Evolutionary conservation across 345 rosid genomes (phyloP).

Genomic region (Hevea brasiliensis): DNA sequence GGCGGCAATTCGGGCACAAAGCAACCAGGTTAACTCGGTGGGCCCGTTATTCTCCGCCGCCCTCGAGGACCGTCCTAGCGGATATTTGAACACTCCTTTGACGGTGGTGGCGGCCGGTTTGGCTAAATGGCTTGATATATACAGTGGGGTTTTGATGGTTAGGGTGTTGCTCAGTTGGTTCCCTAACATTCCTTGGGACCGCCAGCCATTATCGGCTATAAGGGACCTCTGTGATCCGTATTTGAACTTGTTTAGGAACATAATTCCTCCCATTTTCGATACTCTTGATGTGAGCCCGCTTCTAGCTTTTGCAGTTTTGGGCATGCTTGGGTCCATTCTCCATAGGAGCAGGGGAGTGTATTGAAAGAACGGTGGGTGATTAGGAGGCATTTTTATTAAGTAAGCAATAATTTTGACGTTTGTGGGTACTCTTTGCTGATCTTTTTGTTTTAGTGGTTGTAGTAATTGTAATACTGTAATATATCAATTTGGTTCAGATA

Average conservation of each 20-base stretch:
- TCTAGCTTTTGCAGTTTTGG: constrained; percentile 77
- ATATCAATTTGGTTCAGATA: constrained; percentile 3
- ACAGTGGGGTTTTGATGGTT: constrained; percentile 85
- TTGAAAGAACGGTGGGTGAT: constrained; percentile 5
- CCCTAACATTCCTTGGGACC: constrained; percentile 90
- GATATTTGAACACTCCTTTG: constrained; percentile 66
- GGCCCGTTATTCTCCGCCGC: constrained; percentile 74
- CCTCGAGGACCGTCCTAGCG: constrained; percentile 46
- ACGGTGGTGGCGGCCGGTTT: constrained; percentile 83
- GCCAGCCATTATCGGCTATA: constrained; percentile 78
- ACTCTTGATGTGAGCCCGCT: constrained; percentile 84
- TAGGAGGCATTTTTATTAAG: background rate
- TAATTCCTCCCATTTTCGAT: constrained; percentile 75
- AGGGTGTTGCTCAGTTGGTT: constrained; percentile 96
- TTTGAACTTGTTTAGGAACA: constrained; percentile 76
- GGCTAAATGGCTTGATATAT: constrained; percentile 84
- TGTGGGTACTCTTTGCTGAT: background rate
- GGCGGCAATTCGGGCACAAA: constrained; percentile 29
- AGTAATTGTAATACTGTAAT: constrained; percentile 2
- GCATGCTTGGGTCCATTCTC: constrained; percentile 67
- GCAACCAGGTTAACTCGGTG: constrained; percentile 19
- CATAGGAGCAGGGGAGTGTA: constrained; percentile 41
- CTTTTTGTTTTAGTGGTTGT: background rate
- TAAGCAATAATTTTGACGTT: constrained; percentile 4
- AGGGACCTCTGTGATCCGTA: constrained; percentile 89